phyloP scores from a whole-genome alignment of 257 asterid species.

The Nicotiana tomentosiformis region DNA sequence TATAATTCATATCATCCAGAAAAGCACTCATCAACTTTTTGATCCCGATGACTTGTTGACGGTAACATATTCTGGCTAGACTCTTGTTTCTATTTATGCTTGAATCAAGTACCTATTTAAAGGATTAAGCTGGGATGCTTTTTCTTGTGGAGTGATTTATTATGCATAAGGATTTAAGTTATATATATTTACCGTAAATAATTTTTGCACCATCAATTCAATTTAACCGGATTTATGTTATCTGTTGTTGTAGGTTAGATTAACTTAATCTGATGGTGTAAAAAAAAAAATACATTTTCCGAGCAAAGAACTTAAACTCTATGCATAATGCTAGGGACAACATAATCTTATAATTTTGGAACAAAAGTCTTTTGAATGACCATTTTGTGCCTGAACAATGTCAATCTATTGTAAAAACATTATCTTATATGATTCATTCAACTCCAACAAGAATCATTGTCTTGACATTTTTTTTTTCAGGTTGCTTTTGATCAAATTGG shows the following conservation, averaged over 20 bases:
- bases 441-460: neutral
- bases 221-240: neutral
- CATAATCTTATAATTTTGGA: neutral
- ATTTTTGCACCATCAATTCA: neutral
- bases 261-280: neutral
- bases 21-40: slow-evolving; percentile 75
- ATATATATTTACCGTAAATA: neutral
- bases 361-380: neutral
- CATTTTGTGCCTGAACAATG: neutral
- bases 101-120: neutral
- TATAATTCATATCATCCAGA: slow-evolving; percentile 81
- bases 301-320: neutral
- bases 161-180: neutral
- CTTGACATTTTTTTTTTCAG: slow-evolving; percentile 22
- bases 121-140: neutral
- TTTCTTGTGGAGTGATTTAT: neutral
- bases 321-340: neutral
- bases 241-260: neutral
- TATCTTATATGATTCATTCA: neutral
- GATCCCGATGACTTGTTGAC: slow-evolving; percentile 89
- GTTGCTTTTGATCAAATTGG: slow-evolving; percentile 87
- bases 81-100: neutral
- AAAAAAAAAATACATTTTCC: neutral
- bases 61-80: slow-evolving; percentile 31
- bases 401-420: neutral